These are phyloP conservation scores for Kalmusia sp. DNA, from an alignment of 2,329 filamentous ascomycete species.

Conservation along the genomic window DNA sequence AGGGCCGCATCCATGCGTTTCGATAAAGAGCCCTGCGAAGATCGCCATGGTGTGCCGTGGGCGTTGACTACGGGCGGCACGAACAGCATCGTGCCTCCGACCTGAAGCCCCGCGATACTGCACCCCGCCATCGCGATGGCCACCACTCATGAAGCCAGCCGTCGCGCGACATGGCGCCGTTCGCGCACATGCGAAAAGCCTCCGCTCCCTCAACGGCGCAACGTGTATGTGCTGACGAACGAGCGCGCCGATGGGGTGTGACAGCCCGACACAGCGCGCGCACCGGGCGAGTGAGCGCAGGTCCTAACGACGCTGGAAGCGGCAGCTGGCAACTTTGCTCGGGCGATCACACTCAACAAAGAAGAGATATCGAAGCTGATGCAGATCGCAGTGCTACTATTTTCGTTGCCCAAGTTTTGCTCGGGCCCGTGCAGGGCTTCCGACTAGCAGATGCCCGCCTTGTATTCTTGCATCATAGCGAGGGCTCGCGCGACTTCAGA, in stretches of 20 bases:
- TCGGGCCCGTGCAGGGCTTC: not conserved
- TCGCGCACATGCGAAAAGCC: not conserved
- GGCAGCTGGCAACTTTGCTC: conserved; percentile 14
- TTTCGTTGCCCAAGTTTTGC: conserved; percentile 8
- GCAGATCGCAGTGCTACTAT: conserved; percentile 20
- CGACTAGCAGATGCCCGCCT: not conserved
- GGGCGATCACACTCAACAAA: conserved; percentile 6
- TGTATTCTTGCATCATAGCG: not conserved
- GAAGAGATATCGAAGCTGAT: conserved; percentile 5
- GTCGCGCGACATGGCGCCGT: conserved; percentile 9
- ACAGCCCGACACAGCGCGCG: not conserved
- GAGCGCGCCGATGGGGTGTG: conserved; percentile 1
- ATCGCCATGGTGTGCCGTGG: conserved; percentile 16
- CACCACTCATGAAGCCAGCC: conserved; percentile 17
- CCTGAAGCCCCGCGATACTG: conserved; percentile 11
- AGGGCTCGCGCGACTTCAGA: not conserved
- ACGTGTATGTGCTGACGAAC: conserved; percentile 10
- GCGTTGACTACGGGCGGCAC: conserved; percentile 8
- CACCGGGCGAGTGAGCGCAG: not conserved
- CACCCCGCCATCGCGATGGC: conserved; percentile 35
- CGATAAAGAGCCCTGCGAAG: conserved; percentile 35
- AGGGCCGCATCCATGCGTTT: conserved; percentile 30
- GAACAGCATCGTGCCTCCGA: not conserved
- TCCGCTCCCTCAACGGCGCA: not conserved
- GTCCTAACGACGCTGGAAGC: conserved; percentile 6